Evolutionary conservation across 1,284 basidiomycete genomes (phyloP), one percentile per base, ranked within the genome.

Genomic region (Schizophyllum amplum): DNA sequence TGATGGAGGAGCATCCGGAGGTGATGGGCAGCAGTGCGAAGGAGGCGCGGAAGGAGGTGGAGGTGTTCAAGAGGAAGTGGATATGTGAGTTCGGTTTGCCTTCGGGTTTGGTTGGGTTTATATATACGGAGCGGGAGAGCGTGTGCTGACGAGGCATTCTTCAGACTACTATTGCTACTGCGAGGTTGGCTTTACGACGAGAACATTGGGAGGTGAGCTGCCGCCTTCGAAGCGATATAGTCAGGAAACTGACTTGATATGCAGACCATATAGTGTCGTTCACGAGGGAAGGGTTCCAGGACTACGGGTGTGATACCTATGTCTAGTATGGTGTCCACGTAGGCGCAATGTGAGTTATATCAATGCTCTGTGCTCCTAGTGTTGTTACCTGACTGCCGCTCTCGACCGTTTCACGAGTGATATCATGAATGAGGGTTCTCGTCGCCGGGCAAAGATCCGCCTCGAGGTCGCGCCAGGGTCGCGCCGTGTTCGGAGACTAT

Each of bases 1-100:
- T 92, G 54, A 73, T 78, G 58, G 71, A 72, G 22, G 85, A 89
- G 62, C 83, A 90, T 65, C 82, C 83, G 0, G 74, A 77, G 13
- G 71, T 79, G 17, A 79, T 82, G 73, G 71, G 69, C 58, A n/a
- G n/a, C n/a, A n/a, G n/a, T 42, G 73, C 72, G 24, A 65, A 66
- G 53, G 72, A 71, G 57, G 80, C 78, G 13, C 69, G 67, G 27
- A 69, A 77, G 52, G 87, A 88, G 65, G 80, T 90, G 54, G 84
- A 90, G 65, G 83, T 90, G 24, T 92, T 92, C 55, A 49, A 33
- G 51, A 27, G 60, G 20, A 61, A 62, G 27, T 62, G 59, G 61
- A 60, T 60, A 50, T 62, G 61, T 62, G 55, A 53, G 61, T 58
- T 1, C 3, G 22, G n/a, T n/a, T 25, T n/a, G 17, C 20, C 42